These are phyloP conservation scores for Crithidia sp. DNA, from an alignment of 208 protist species.

Conservation along the genomic window DNA sequence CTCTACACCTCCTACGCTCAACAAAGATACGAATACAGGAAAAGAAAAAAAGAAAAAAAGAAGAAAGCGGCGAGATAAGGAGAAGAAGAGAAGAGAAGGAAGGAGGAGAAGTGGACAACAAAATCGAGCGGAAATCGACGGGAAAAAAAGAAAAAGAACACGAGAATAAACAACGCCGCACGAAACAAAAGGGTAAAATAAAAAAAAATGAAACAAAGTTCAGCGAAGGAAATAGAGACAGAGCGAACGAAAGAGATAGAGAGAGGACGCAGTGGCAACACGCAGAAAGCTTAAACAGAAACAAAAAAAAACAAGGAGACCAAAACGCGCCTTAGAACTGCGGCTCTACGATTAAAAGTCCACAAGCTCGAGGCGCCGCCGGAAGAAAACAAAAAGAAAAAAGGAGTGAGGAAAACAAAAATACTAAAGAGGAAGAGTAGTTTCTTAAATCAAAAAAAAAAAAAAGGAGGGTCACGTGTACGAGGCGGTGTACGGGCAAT, in stretches of 20 bases:
- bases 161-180: not conserved
- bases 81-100: not conserved
- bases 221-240: not conserved
- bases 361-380: not conserved
- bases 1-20: not conserved
- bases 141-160: not conserved
- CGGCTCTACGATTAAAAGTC: not conserved
- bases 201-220: not conserved
- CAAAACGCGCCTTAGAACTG: not conserved
- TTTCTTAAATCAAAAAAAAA: not conserved
- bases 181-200: not conserved
- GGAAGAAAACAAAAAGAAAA: too few species aligned
- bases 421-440: not conserved
- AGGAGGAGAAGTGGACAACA: not conserved
- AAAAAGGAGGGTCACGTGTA: not conserved
- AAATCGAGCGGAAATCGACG: not conserved
- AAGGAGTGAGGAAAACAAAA: too few species aligned
- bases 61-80: slow-evolving; percentile 12
- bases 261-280: too few species aligned
- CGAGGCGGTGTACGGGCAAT: not conserved
- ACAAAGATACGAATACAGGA: not conserved
- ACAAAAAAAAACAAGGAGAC: not conserved
- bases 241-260: not conserved
- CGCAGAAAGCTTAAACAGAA: not conserved
- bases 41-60: slow-evolving; percentile 14